These are phyloP conservation scores for Gyromitra esculenta DNA, from an alignment of 2,329 filamentous ascomycete genomes.

Conservation along the genomic window DNA sequence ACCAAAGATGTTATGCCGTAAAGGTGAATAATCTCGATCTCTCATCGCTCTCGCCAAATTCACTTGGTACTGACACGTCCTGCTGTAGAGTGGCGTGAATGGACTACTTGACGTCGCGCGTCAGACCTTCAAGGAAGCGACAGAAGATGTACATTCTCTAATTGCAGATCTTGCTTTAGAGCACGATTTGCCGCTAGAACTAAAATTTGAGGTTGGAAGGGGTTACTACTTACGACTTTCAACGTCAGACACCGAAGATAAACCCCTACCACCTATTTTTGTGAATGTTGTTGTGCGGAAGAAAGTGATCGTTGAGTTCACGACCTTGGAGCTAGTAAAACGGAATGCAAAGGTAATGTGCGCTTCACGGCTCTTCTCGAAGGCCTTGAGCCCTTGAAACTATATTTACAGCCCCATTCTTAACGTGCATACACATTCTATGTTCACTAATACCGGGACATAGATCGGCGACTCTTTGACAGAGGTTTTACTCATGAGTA, in stretches of 20 bases:
- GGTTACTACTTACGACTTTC: slow-evolving; percentile 81
- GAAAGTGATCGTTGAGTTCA: slow-evolving; percentile 78
- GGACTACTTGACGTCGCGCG: slow-evolving; percentile 88
- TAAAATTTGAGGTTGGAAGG: slow-evolving; percentile 80
- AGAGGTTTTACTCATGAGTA: slow-evolving; percentile 81
- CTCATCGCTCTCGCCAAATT: slow-evolving; percentile 27
- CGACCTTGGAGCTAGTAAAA: slow-evolving; percentile 85
- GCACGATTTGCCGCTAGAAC: slow-evolving; percentile 69
- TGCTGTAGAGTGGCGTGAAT: slow-evolving; percentile 75
- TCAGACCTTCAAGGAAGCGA: slow-evolving; percentile 88
- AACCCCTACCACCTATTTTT: slow-evolving; percentile 72
- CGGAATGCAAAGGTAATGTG: slow-evolving; percentile 64
- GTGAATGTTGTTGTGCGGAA: slow-evolving; percentile 80
- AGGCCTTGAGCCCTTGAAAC: slow-evolving; percentile 16
- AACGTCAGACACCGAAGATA: slow-evolving; percentile 70
- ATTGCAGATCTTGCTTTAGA: slow-evolving; percentile 72
- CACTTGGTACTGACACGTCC: slow-evolving; percentile 55
- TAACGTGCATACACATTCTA: background rate
- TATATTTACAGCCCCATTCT: slow-evolving; percentile 8
- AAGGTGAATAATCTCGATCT: slow-evolving; percentile 65
- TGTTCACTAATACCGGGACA: slow-evolving; percentile 61
- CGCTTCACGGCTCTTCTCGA: background rate
- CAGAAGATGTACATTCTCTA: slow-evolving; percentile 77
- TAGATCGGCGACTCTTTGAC: slow-evolving; percentile 82
- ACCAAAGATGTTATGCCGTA: slow-evolving; percentile 87